Evolutionary conservation across 2,329 filamentous ascomycete species (phyloP).

Genomic region (Botryosphaeria dothidea): DNA sequence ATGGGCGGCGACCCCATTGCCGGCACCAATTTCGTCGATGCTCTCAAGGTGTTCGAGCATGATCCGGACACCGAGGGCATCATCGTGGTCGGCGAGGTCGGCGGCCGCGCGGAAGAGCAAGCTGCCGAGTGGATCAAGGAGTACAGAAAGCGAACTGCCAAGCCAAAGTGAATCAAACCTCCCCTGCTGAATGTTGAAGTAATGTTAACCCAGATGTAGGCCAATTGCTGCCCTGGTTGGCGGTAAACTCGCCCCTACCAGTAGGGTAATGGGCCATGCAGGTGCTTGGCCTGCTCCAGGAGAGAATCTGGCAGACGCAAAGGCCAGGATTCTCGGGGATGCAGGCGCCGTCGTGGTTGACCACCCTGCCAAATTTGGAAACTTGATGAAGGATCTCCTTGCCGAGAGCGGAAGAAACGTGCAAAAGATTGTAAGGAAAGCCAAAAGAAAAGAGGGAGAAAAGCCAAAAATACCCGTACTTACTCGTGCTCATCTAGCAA

Average conservation of each 20-base stretch:
- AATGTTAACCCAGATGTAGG: slow-evolving; percentile 39
- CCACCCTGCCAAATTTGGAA: slow-evolving; percentile 74
- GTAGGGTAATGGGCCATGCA: slow-evolving; percentile 76
- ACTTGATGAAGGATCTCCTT: slow-evolving; percentile 65
- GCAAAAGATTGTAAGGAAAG: slow-evolving; percentile 38
- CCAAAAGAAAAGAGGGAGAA: background rate
- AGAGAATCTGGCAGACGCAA: slow-evolving; percentile 65
- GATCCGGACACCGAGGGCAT: slow-evolving; percentile 71
- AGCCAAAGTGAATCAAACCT: slow-evolving; percentile 61
- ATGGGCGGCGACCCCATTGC: slow-evolving; percentile 76
- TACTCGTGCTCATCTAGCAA: too few species aligned
- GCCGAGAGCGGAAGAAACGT: slow-evolving; percentile 43
- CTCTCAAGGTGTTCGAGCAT: slow-evolving; percentile 64
- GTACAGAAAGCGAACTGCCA: slow-evolving; percentile 58
- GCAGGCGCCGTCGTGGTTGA: slow-evolving; percentile 71
- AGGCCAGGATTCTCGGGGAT: slow-evolving; percentile 65
- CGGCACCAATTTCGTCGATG: slow-evolving; percentile 74
- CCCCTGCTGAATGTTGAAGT: background rate
- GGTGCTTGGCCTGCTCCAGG: slow-evolving; percentile 70
- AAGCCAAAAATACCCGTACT: background rate
- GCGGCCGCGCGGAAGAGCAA: slow-evolving; percentile 68
- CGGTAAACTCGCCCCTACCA: slow-evolving; percentile 63
- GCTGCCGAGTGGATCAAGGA: slow-evolving; percentile 73
- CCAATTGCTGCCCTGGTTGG: slow-evolving; percentile 73
- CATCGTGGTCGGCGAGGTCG: slow-evolving; percentile 71